These are phyloP conservation scores for Dryas alaskensis DNA, from an alignment of 306 rosid species.

Conservation along the genomic window DNA sequence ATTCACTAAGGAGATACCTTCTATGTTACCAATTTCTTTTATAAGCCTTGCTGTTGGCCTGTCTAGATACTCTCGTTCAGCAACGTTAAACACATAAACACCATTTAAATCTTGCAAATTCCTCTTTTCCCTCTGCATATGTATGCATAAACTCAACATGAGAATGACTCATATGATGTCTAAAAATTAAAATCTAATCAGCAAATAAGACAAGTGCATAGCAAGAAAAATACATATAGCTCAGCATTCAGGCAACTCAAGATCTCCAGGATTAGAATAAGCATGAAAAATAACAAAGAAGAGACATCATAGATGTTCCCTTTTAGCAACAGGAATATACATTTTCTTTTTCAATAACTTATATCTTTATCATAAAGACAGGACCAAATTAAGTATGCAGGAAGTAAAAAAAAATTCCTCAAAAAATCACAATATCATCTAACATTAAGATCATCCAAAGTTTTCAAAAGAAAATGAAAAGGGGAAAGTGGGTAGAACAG, in stretches of 20 bases:
- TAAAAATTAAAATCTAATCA: not conserved
- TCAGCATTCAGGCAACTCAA: not conserved
- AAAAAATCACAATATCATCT: too few species aligned
- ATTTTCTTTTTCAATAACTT: not conserved
- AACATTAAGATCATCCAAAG: too few species aligned
- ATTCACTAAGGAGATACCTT: slow-evolving; percentile 46
- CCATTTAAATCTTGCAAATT: slow-evolving; percentile 76
- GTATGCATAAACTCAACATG: not conserved
- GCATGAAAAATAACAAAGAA: not conserved
- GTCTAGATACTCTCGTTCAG: slow-evolving; percentile 77
- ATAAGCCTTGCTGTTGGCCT: slow-evolving; percentile 86
- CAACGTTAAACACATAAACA: slow-evolving; percentile 65
- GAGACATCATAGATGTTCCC: not conserved
- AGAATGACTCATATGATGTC: not conserved
- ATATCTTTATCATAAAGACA: not conserved
- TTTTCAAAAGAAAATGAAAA: too few species aligned
- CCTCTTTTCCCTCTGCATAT: slow-evolving; percentile 70
- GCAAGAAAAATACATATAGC: not conserved
- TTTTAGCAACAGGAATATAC: not conserved
- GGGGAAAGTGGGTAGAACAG: too few species aligned
- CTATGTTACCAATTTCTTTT: slow-evolving; percentile 59
- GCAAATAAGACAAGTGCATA: not conserved
- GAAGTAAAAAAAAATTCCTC: not conserved
- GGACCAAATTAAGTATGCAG: not conserved
- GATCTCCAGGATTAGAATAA: not conserved